Conservation (phyloP, 441 rosid genomes). For the Corymbia calophylla region DNA sequence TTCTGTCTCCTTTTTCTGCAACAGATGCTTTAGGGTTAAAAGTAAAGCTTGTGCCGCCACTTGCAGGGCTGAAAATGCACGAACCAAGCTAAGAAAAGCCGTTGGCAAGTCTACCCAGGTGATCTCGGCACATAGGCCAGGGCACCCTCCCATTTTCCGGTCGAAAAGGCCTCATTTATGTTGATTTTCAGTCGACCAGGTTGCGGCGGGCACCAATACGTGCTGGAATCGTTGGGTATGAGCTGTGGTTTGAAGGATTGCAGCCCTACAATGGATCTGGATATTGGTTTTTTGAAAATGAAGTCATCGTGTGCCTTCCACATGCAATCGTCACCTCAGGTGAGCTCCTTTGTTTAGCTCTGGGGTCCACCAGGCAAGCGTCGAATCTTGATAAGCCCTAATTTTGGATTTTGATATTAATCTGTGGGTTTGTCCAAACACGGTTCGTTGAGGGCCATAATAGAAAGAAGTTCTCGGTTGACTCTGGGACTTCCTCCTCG, state of each 20-base stretch:
- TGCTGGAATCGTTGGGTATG: neutral
- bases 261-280: neutral
- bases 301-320: neutral
- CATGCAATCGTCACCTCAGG: neutral
- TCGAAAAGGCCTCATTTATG: accelerated
- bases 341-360: neutral
- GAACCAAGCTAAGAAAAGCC: neutral
- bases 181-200: neutral
- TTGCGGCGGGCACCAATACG: neutral
- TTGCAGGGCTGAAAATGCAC: neutral
- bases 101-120: too few species aligned
- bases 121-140: neutral
- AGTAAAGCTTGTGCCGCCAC: neutral
- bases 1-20: neutral
- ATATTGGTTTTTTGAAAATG: too few species aligned
- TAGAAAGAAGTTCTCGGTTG: neutral
- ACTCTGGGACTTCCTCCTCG: neutral
- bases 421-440: neutral
- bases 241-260: neutral
- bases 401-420: neutral
- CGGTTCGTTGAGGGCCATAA: neutral
- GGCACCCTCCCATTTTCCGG: neutral
- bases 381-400: neutral
- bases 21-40: neutral
- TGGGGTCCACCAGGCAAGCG: neutral